phyloP scores from a whole-genome alignment of 139 green algal genomes.

The Gonium pectorale region DNA sequence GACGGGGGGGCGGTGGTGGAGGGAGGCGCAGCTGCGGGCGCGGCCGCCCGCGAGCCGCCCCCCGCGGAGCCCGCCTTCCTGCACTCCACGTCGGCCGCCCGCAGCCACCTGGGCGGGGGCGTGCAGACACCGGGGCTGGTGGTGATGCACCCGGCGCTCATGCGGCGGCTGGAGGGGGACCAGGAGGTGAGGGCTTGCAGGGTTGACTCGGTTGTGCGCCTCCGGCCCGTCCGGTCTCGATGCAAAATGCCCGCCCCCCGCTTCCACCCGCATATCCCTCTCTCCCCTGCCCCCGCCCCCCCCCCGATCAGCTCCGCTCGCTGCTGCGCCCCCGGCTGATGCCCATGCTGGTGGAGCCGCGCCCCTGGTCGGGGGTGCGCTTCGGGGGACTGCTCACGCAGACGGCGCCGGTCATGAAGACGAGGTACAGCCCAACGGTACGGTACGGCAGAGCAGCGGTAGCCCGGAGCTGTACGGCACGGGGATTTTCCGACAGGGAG shows the following conservation, averaged over 20 bases:
- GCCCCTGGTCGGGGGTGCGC: conserved; percentile 74
- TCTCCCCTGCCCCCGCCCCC: not conserved
- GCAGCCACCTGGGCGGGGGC: not conserved
- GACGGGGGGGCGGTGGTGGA: too few relatives aligned
- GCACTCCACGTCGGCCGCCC: not conserved
- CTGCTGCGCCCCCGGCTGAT: conserved; percentile 3
- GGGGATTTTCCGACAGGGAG: too few relatives aligned
- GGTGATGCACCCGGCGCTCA: conserved; percentile 6
- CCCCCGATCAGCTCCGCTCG: not conserved
- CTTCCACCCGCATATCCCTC: not conserved
- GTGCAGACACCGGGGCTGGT: conserved; percentile 23
- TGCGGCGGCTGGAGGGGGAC: conserved; percentile 24
- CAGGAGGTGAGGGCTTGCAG: not conserved
- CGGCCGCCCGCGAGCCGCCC: too few relatives aligned
- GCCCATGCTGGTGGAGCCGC: conserved; percentile 86
- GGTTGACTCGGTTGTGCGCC: too few relatives aligned
- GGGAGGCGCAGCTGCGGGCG: not conserved
- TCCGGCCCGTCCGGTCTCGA: too few relatives aligned
- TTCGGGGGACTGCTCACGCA: conserved; percentile 75
- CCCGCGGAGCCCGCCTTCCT: conserved; percentile 14
- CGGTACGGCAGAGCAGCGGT: too few relatives aligned
- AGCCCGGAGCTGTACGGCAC: too few relatives aligned
- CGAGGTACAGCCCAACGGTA: conserved; percentile 2
- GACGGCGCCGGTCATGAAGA: conserved; percentile 41
- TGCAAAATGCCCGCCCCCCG: not conserved